A percentile compares a stretch with the other conserved stretches of the same genome.
phyloP scores from a whole-genome alignment of 257 asterid genomes.

The Galeopsis tetrahit region DNA sequence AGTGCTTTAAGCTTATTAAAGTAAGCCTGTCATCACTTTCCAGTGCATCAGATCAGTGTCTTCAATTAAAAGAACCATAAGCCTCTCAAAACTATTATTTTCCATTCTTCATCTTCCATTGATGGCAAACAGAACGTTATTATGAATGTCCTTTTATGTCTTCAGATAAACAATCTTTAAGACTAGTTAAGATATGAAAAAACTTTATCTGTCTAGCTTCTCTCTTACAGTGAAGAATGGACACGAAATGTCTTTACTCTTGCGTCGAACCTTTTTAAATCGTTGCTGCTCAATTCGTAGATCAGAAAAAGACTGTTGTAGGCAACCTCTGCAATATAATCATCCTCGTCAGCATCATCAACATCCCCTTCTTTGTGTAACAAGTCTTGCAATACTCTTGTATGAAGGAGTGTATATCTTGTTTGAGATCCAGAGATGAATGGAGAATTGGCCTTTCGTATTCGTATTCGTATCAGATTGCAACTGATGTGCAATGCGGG shows the following conservation, averaged over 20 bases:
- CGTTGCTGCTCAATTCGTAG: background rate
- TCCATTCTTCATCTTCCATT: background rate
- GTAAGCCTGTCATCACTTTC: too few relatives aligned
- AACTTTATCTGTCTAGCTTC: constrained; percentile 20
- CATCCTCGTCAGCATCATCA: background rate
- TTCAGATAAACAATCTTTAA: background rate
- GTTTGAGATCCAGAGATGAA: background rate
- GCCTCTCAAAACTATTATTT: too few relatives aligned
- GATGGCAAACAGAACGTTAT: background rate
- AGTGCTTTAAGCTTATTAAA: too few relatives aligned
- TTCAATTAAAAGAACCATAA: too few relatives aligned
- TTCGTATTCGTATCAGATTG: too few relatives aligned
- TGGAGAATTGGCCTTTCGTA: background rate
- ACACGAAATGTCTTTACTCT: background rate
- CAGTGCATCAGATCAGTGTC: too few relatives aligned
- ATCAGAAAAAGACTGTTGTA: background rate
- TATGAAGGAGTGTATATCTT: background rate
- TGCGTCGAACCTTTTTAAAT: too few relatives aligned
- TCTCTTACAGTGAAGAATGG: background rate
- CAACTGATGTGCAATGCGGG: background rate
- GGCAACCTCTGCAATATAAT: background rate
- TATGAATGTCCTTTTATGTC: background rate
- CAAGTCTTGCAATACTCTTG: too few relatives aligned
- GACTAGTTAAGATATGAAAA: background rate
- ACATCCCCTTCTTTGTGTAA: too few relatives aligned